Percentiles rank a stretch among this genome's conserved stretches.
phyloP scores from a whole-genome alignment of 306 rosid species.

The Pyrus pyrifolia region DNA sequence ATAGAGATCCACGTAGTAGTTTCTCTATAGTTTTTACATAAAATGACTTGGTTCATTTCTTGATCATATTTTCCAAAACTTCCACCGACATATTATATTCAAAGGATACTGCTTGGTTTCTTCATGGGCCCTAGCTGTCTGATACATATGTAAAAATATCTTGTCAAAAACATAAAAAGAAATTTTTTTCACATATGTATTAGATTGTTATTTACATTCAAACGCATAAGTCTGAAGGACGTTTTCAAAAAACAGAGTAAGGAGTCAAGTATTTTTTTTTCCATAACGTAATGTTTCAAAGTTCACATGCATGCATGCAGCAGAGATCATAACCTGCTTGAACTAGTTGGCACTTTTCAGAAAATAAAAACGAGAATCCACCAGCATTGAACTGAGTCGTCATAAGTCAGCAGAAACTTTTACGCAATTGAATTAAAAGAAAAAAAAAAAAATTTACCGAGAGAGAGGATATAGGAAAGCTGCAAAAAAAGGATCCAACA shows the following conservation, averaged over 20 bases:
- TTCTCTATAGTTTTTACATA: not conserved
- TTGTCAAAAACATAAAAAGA: too few relatives aligned
- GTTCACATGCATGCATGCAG: not conserved
- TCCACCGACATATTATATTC: too few relatives aligned
- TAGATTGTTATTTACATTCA: too few relatives aligned
- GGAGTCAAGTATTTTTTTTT: too few relatives aligned
- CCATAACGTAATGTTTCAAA: not conserved
- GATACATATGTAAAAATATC: too few relatives aligned
- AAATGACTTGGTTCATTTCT: not conserved
- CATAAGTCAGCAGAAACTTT: not conserved
- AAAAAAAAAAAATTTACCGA: not conserved
- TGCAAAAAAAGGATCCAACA: too few relatives aligned
- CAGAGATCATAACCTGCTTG: not conserved
- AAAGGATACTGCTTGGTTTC: too few relatives aligned
- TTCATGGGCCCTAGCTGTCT: too few relatives aligned
- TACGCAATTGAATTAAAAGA: not conserved
- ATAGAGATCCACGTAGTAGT: not conserved
- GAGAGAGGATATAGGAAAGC: not conserved
- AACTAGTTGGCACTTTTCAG: not conserved
- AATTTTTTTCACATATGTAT: not conserved
- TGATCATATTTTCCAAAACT: not conserved
- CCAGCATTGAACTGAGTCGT: not conserved
- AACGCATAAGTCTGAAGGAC: too few relatives aligned
- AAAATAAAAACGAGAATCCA: not conserved
- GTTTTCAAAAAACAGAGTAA: too few relatives aligned